phyloP scores from a whole-genome alignment of 139 green algal genomes.

The Chlorella sp. region DNA sequence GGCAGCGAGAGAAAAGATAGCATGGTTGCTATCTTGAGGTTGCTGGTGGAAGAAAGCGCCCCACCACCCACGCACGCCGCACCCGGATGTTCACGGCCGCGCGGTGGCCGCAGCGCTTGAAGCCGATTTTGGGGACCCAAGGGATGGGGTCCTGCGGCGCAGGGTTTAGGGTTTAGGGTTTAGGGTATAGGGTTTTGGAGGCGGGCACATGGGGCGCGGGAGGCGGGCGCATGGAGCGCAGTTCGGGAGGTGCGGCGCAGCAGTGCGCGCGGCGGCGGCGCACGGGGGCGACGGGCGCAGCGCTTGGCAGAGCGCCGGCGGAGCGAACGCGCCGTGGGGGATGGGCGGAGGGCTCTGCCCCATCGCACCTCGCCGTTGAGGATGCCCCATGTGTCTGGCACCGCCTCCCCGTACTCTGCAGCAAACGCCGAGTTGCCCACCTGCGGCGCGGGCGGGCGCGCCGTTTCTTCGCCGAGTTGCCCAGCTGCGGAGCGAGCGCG shows the following conservation, averaged over 20 bases:
- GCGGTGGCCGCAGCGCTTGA: constrained; percentile 4
- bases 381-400: constrained; percentile 13
- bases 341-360: too few species aligned
- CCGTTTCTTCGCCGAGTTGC: constrained; percentile 8
- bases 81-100: not conserved
- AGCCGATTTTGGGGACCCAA: not conserved
- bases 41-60: too few species aligned
- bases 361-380: constrained; percentile 25
- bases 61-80: too few species aligned
- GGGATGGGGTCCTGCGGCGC: not conserved
- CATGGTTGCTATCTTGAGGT: too few species aligned
- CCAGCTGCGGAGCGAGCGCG: not conserved
- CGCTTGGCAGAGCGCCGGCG: too few species aligned
- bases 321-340: too few species aligned
- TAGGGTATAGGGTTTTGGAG: not conserved
- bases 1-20: too few species aligned
- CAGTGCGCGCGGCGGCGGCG: too few species aligned
- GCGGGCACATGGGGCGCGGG: not conserved
- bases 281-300: too few species aligned
- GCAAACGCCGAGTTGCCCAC: constrained; percentile 22
- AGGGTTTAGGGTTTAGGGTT: not conserved
- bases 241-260: not conserved
- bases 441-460: not conserved
- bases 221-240: not conserved
- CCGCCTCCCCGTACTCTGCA: not conserved